Percentiles rank a stretch among this genome's conserved stretches.
These are phyloP conservation scores for Penicillium sp. DNA, from an alignment of 2,329 filamentous ascomycete genomes.

Conservation along the genomic window DNA sequence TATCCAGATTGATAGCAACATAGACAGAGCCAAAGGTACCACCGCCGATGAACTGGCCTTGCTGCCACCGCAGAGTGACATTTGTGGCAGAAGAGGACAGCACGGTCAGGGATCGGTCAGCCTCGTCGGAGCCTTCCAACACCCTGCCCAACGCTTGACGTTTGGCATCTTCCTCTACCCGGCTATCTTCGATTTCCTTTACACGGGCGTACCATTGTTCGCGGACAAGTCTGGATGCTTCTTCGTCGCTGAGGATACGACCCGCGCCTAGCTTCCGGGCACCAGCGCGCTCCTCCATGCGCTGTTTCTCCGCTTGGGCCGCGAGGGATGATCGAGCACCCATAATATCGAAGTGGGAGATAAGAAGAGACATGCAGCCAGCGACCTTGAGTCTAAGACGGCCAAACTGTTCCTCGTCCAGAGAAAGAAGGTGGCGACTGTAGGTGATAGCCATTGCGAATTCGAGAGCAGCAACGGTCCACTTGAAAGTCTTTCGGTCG, in stretches of 20 bases:
- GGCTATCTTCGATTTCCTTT: slow-evolving; percentile 68
- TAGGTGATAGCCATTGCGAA: slow-evolving; percentile 97
- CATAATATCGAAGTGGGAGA: slow-evolving; percentile 99
- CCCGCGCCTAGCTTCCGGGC: slow-evolving; percentile 75
- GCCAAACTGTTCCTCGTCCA: slow-evolving; percentile 83
- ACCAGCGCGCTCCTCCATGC: slow-evolving; percentile 74
- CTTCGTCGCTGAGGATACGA: slow-evolving; percentile 71
- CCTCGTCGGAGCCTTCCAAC: slow-evolving; percentile 89
- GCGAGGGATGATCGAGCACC: slow-evolving; percentile 89
- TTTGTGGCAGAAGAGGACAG: slow-evolving; percentile 92
- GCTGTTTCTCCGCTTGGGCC: slow-evolving; percentile 87
- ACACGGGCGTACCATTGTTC: slow-evolving; percentile 71
- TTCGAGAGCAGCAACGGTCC: slow-evolving; percentile 91
- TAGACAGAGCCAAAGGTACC: slow-evolving; percentile 98
- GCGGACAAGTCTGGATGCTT: slow-evolving; percentile 69
- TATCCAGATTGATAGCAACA: slow-evolving; percentile 93
- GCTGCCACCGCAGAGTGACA: slow-evolving; percentile 93
- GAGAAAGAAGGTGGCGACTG: slow-evolving; percentile 84
- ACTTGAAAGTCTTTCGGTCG: slow-evolving; percentile 92
- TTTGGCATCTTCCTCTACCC: slow-evolving; percentile 76
- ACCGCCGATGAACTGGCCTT: slow-evolving; percentile 95
- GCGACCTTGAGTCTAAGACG: slow-evolving; percentile 81
- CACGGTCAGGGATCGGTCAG: slow-evolving; percentile 88
- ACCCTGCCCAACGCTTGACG: slow-evolving; percentile 84
- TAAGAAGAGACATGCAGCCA: slow-evolving; percentile 93